Percentiles rank a stretch among this genome's conserved stretches.
Evolutionary conservation across 306 rosid species (phyloP).

Genomic region (Cucumis cinereus): DNA sequence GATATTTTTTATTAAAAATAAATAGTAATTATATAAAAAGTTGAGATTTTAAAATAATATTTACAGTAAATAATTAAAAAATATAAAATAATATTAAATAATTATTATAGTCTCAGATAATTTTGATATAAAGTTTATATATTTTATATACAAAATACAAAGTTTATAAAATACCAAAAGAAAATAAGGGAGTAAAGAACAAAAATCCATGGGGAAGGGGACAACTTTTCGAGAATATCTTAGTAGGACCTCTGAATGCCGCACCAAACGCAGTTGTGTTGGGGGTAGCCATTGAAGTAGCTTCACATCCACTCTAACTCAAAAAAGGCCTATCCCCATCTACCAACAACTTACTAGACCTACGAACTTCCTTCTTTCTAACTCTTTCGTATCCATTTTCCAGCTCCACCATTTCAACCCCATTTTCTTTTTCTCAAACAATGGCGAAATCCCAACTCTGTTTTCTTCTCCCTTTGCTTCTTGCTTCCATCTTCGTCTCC

Average conservation of each 20-base stretch:
- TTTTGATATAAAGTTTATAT: too few relatives aligned
- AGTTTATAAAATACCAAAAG: too few relatives aligned
- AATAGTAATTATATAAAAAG: too few relatives aligned
- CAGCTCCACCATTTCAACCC: neutral
- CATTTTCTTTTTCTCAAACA: neutral
- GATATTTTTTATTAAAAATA: too few relatives aligned
- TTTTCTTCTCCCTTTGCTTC: constrained; percentile 7
- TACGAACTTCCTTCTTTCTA: neutral
- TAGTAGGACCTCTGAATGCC: neutral
- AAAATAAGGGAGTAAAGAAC: too few relatives aligned
- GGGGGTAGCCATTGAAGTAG: neutral
- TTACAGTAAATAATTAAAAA: too few relatives aligned
- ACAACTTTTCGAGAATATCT: too few relatives aligned
- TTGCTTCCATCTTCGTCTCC: neutral
- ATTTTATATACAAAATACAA: too few relatives aligned
- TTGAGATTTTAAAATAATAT: too few relatives aligned
- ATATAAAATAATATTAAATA: too few relatives aligned
- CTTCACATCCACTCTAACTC: neutral
- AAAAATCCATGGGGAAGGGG: too few relatives aligned
- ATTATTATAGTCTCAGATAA: too few relatives aligned
- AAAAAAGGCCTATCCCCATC: neutral
- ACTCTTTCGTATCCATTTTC: neutral
- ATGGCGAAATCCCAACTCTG: neutral
- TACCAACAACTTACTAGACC: neutral
- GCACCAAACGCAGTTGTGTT: neutral